Conservation (phyloP, 345 rosid genomes). For the Brassica juncea region DNA sequence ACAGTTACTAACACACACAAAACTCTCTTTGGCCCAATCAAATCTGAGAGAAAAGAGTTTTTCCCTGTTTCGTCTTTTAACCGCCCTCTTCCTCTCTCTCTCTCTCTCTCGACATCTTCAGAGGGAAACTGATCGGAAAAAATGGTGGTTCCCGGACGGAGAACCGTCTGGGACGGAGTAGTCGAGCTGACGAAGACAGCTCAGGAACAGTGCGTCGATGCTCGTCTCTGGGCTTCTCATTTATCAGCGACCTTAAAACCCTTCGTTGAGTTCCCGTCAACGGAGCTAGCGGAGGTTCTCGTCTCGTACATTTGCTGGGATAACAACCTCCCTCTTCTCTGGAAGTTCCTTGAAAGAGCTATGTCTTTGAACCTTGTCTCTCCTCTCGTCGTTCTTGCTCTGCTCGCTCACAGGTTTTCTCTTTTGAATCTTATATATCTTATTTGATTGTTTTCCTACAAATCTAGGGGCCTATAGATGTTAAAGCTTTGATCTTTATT, state of each 20-base stretch:
- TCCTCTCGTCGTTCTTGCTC: slow-evolving; percentile 76
- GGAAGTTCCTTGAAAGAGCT: slow-evolving; percentile 94
- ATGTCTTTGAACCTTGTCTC: slow-evolving; percentile 65
- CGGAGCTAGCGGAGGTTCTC: slow-evolving; percentile 65
- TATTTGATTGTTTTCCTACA: neutral
- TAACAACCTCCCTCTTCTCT: slow-evolving; percentile 71
- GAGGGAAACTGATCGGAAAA: neutral
- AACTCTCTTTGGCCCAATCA: slow-evolving; percentile 6
- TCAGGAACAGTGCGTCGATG: slow-evolving; percentile 62
- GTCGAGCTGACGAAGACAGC: slow-evolving; percentile 68
- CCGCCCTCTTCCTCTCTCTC: slow-evolving; percentile 23
- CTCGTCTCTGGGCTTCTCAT: slow-evolving; percentile 72
- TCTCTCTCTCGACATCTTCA: neutral
- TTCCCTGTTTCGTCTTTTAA: slow-evolving; percentile 5
- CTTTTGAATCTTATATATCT: neutral
- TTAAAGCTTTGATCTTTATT: neutral
- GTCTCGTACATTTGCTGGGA: slow-evolving; percentile 89
- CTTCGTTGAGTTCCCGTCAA: slow-evolving; percentile 65
- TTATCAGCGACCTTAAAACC: slow-evolving; percentile 60
- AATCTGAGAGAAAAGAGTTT: slow-evolving; percentile 23
- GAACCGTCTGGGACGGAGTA: slow-evolving; percentile 61
- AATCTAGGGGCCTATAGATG: neutral
- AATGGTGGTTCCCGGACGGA: slow-evolving; percentile 46
- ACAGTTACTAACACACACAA: neutral
- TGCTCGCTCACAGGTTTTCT: slow-evolving; percentile 67